phyloP scores from a whole-genome alignment of 768 basidiomycete species.

The Leucocoprinus leucothites region DNA sequence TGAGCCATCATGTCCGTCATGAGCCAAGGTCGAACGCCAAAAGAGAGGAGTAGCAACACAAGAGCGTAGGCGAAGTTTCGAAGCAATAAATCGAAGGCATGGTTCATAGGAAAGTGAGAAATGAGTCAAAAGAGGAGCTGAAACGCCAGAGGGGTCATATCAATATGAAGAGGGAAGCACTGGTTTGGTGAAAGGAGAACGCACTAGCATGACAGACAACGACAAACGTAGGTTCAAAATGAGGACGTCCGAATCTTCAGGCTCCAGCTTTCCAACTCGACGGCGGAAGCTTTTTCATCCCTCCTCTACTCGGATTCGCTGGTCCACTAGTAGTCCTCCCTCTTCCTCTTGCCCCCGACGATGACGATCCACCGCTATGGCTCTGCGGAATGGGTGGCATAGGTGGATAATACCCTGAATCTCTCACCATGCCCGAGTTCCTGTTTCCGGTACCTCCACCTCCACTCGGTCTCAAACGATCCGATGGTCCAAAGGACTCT shows the following conservation, averaged over 20 bases:
- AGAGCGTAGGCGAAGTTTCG: too few species aligned
- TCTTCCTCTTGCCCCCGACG: slow-evolving; percentile 11
- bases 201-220: slow-evolving; percentile 4
- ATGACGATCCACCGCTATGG: slow-evolving; percentile 10
- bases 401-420: slow-evolving; percentile 42
- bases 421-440: slow-evolving; percentile 21
- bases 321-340: slow-evolving; percentile 46
- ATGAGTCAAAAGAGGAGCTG: too few species aligned
- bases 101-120: too few species aligned
- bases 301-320: slow-evolving; percentile 27
- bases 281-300: slow-evolving; percentile 43
- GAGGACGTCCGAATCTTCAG: slow-evolving; percentile 12
- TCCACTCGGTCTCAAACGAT: slow-evolving; percentile 7
- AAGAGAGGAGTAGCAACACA: too few species aligned
- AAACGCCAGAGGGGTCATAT: background rate
- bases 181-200: background rate
- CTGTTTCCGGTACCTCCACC: slow-evolving; percentile 3
- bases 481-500: slow-evolving; percentile 49
- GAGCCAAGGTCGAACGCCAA: too few species aligned
- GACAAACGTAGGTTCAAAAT: background rate
- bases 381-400: slow-evolving; percentile 35
- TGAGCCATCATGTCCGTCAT: too few species aligned
- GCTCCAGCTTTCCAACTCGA: slow-evolving; percentile 58
- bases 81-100: too few species aligned
- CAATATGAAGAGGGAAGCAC: background rate